Evolutionary conservation across 2,329 filamentous ascomycete species (phyloP).

Genomic region (Chaetomiaceae sp.): DNA sequence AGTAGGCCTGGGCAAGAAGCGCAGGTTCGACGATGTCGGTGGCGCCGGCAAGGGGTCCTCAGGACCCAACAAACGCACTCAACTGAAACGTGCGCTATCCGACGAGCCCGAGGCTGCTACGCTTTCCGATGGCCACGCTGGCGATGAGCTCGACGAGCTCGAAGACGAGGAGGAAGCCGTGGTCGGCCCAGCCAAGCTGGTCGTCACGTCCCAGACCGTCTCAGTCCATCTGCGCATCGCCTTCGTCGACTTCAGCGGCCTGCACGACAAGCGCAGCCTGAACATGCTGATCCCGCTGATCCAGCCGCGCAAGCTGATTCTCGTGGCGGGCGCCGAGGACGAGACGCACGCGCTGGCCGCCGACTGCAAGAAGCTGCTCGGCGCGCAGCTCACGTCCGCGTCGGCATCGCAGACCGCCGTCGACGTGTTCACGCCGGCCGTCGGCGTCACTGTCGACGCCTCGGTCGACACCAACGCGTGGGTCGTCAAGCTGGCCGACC

Average conservation of each 20-base stretch:
- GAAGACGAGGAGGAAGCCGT: constrained; percentile 50
- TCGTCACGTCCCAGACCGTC: constrained; percentile 58
- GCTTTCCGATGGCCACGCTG: constrained; percentile 33
- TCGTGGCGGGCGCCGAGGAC: constrained; percentile 72
- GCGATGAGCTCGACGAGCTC: constrained; percentile 53
- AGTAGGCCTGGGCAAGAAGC: constrained; percentile 76
- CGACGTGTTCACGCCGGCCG: constrained; percentile 73
- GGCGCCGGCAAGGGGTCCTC: constrained; percentile 36
- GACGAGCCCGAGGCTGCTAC: constrained; percentile 41
- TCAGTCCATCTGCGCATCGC: constrained; percentile 69
- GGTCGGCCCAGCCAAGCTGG: constrained; percentile 67
- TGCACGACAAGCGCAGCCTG: constrained; percentile 89
- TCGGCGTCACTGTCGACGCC: constrained; percentile 73
- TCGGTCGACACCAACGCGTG: constrained; percentile 98
- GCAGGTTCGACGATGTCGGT: constrained; percentile 78
- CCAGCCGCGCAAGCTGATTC: constrained; percentile 85
- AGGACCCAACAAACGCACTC: constrained; percentile 55
- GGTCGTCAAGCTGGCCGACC: constrained; percentile 83
- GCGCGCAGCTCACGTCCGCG: constrained; percentile 31
- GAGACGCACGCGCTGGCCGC: constrained; percentile 75
- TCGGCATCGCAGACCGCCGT: constrained; percentile 37
- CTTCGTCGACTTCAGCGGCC: constrained; percentile 83
- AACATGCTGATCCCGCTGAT: constrained; percentile 94
- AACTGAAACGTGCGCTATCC: constrained; percentile 36
- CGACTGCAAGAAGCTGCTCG: constrained; percentile 67